A percentile compares a stretch with the other conserved stretches of the same genome.
phyloP scores from a whole-genome alignment of 352 stramenopile species.

The Plasmopara muralis region DNA sequence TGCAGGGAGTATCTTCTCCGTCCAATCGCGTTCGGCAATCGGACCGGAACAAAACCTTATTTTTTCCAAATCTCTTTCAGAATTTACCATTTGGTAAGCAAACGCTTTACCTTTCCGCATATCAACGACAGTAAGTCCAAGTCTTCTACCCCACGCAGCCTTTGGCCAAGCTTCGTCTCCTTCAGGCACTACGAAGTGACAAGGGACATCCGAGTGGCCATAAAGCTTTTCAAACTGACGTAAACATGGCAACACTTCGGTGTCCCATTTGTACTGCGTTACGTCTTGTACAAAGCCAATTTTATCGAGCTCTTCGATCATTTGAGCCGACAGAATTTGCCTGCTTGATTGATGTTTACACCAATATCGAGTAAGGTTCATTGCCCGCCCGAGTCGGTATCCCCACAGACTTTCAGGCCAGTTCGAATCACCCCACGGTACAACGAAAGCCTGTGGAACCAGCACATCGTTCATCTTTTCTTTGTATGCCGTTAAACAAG shows the following conservation, averaged over 20 bases:
- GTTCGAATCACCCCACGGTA: background rate
- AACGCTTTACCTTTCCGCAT: background rate
- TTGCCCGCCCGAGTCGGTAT: background rate
- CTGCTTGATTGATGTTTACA: background rate
- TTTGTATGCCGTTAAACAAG: background rate
- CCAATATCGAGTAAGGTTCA: background rate
- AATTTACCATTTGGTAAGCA: background rate
- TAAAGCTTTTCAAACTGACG: constrained; percentile 2
- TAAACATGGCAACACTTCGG: background rate
- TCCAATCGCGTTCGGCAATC: background rate
- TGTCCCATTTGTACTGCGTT: constrained; percentile 3
- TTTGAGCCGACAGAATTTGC: background rate
- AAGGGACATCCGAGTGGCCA: background rate
- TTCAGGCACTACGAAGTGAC: constrained; percentile 1
- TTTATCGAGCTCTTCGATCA: background rate
- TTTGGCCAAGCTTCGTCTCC: constrained; percentile 4
- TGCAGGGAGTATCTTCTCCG: constrained; percentile 2
- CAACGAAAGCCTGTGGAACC: background rate
- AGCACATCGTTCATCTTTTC: background rate
- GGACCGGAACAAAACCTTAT: background rate
- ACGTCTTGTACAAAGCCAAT: constrained; percentile 4
- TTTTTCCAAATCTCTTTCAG: background rate
- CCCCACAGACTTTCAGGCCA: constrained; percentile 1
- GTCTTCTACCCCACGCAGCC: background rate
- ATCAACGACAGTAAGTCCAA: background rate